Evolutionary conservation across 1,284 basidiomycete species (phyloP).

Genomic region (Retiboletus fuscus): DNA sequence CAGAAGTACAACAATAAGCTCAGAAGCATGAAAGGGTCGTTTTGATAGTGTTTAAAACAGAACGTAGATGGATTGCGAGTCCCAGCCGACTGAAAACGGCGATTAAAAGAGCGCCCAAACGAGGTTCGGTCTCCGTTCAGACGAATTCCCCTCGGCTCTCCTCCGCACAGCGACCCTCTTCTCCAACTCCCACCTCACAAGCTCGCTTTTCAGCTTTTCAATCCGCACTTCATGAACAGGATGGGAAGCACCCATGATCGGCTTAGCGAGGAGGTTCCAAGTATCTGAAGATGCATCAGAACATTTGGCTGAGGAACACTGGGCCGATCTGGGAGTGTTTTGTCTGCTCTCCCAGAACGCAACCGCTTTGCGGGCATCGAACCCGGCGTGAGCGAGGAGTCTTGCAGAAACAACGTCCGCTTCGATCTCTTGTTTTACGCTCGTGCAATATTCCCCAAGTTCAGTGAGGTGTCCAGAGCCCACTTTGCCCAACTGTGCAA

Average conservation of each 20-base stretch:
- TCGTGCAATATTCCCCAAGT: conserved; percentile 78
- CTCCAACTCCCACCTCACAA: conserved; percentile 65
- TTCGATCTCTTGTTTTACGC: conserved; percentile 83
- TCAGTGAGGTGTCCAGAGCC: conserved; percentile 80
- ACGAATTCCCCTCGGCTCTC: conserved; percentile 37
- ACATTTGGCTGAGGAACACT: conserved; percentile 52
- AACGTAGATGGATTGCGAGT: conserved; percentile 13
- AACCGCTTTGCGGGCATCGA: conserved; percentile 80
- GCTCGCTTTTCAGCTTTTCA: conserved; percentile 62
- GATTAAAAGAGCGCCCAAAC: conserved; percentile 34
- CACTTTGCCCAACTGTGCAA: conserved; percentile 82
- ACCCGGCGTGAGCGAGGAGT: conserved; percentile 88
- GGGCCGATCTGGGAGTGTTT: conserved; percentile 48
- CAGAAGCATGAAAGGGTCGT: background rate
- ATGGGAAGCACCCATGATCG: conserved; percentile 59
- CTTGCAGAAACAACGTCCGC: conserved; percentile 90
- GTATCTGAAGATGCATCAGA: conserved; percentile 20
- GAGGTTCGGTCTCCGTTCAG: conserved; percentile 29
- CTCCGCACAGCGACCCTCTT: conserved; percentile 46
- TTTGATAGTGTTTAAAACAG: background rate
- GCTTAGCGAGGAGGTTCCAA: conserved; percentile 38
- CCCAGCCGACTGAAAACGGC: conserved; percentile 6
- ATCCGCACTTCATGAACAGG: conserved; percentile 66
- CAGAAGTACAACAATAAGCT: conserved; percentile 11
- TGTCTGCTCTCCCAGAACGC: conserved; percentile 76